Conservation (phyloP, 2,329 filamentous ascomycete species). For the Ceratocystis smalleyi region DNA sequence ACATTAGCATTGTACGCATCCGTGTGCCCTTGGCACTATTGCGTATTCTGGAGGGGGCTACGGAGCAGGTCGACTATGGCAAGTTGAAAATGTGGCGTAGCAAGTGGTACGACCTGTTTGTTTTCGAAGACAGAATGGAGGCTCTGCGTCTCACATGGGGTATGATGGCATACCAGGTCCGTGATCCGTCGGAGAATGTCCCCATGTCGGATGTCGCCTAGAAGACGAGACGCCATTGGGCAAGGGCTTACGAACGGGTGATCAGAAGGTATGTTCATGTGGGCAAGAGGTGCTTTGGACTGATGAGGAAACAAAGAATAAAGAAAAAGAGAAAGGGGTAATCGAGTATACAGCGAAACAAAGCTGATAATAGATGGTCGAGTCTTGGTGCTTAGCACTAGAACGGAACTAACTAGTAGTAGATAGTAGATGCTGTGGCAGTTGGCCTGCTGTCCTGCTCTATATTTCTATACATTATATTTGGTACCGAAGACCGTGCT, state of each 20-base stretch:
- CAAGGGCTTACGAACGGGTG: constrained; percentile 3
- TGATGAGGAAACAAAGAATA: not conserved
- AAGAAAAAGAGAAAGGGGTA: constrained; percentile 4
- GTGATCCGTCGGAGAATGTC: constrained; percentile 22
- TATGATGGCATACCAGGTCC: constrained; percentile 46
- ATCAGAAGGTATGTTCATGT: not conserved
- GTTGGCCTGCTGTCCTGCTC: not conserved
- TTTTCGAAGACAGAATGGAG: constrained; percentile 36
- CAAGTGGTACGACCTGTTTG: constrained; percentile 46
- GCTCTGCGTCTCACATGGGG: constrained; percentile 44
- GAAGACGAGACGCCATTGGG: constrained; percentile 5
- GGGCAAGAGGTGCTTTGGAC: not conserved
- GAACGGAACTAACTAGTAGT: too few species aligned
- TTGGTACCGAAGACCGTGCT: not conserved
- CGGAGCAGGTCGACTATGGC: constrained; percentile 33
- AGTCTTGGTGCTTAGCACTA: not conserved
- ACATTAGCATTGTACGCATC: constrained; percentile 41
- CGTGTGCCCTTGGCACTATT: constrained; percentile 41
- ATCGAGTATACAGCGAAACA: not conserved
- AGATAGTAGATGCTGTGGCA: not conserved
- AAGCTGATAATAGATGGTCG: not conserved
- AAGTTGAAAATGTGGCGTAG: constrained; percentile 41
- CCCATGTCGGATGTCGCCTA: constrained; percentile 11
- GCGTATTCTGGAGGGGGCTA: constrained; percentile 35
- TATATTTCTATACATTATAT: not conserved